Conservation (phyloP, 495 filamentous ascomycete species). For the Aspergillus diversus region DNA sequence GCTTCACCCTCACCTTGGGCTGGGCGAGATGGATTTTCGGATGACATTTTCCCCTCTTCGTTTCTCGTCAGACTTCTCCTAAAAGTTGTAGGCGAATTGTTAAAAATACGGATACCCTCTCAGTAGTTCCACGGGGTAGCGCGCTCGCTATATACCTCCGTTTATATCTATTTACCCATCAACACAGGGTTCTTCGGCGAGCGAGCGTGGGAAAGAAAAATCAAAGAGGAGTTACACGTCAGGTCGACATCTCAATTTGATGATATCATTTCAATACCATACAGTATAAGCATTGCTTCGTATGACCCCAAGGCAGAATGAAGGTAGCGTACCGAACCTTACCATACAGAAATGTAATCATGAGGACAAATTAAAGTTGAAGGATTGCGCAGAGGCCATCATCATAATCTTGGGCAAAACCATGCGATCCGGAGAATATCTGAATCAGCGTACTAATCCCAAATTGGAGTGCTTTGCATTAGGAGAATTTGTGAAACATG, state of each 20-base stretch:
- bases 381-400: constrained; percentile 3
- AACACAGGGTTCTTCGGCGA: neutral
- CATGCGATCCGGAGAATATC: constrained; percentile 27
- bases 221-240: neutral
- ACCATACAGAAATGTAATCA: neutral
- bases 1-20: constrained; percentile 33
- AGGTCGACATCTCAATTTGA: neutral
- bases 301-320: neutral
- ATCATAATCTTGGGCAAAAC: constrained; percentile 11
- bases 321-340: too few species aligned
- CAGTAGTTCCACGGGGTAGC: too few species aligned
- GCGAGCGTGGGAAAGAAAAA: neutral
- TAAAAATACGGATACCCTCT: too few species aligned
- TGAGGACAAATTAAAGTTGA: constrained; percentile 8
- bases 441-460: constrained; percentile 19
- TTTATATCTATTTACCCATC: neutral
- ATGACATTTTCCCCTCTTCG: constrained; percentile 20
- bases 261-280: neutral
- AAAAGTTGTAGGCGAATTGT: too few species aligned
- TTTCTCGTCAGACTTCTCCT: neutral
- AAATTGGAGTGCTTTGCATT: neutral
- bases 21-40: constrained; percentile 1
- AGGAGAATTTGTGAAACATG: too few species aligned
- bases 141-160: too few species aligned
- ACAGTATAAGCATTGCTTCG: neutral